Evolutionary conservation across 768 basidiomycete genomes (phyloP).

Genomic region (Collybia sordida): DNA sequence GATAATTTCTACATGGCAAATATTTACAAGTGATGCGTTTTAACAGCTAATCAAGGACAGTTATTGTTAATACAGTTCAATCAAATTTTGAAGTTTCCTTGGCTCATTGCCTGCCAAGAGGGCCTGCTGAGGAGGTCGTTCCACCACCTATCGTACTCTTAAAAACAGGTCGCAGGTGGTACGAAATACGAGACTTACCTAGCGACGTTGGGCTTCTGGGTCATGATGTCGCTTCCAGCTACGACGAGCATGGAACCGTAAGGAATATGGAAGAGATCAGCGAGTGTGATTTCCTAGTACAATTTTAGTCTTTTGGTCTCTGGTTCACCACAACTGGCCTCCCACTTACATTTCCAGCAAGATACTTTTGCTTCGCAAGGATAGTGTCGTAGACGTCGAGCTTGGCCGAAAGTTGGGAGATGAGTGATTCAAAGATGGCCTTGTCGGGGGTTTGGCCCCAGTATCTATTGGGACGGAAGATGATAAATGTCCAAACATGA

Average conservation of each 20-base stretch:
- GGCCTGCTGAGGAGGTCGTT: constrained; percentile 17
- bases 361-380: constrained; percentile 53
- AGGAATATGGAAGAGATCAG: constrained; percentile 47
- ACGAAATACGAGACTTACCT: constrained; percentile 24
- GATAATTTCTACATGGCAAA: too few species aligned
- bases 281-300: constrained; percentile 40
- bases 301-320: too few species aligned
- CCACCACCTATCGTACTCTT: constrained; percentile 17
- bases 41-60: too few species aligned
- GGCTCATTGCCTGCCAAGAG: constrained; percentile 22
- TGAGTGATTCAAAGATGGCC: constrained; percentile 16
- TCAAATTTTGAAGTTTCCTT: constrained; percentile 3
- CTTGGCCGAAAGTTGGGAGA: constrained; percentile 32
- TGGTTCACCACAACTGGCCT: too few species aligned
- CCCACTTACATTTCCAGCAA: constrained; percentile 49
- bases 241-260: constrained; percentile 25
- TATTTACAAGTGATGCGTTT: too few species aligned
- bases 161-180: too few species aligned
- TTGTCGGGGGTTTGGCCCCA: not conserved
- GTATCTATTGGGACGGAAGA: not conserved
- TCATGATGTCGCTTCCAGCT: constrained; percentile 27
- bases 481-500: too few species aligned
- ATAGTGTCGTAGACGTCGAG: constrained; percentile 58
- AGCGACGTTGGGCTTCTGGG: constrained; percentile 40
- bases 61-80: too few species aligned